A percentile compares a stretch with the other conserved stretches of the same genome.
Conservation (phyloP, 225 moss, liverwort and hornwort species). For the Sphagnum tenellum region DNA sequence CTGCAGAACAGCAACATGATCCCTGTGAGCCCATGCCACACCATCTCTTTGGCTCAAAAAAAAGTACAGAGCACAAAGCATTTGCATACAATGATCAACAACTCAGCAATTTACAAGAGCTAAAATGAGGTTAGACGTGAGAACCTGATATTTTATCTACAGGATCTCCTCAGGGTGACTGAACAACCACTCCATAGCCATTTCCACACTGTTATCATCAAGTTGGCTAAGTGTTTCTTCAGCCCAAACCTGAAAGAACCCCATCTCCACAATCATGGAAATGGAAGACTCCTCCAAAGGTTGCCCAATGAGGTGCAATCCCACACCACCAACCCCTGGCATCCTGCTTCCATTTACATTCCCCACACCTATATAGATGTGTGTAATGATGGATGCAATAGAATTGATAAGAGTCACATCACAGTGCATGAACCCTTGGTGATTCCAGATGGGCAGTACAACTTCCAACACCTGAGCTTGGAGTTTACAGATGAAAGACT, state of each 20-base stretch:
- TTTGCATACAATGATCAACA: too few species aligned
- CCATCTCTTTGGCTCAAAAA: too few species aligned
- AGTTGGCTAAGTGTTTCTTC: slow-evolving; percentile 87
- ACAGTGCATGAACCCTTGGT: slow-evolving; percentile 80
- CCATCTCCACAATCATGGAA: slow-evolving; percentile 91
- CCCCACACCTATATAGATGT: slow-evolving; percentile 76
- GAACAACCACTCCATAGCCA: slow-evolving; percentile 94
- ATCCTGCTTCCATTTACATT: slow-evolving; percentile 56
- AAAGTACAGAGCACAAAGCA: too few species aligned
- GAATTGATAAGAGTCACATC: slow-evolving; percentile 70
- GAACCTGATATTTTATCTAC: too few species aligned
- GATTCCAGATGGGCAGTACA: slow-evolving; percentile 86
- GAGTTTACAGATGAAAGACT: slow-evolving; percentile 60
- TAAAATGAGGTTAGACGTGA: too few species aligned
- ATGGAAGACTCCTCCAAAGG: slow-evolving; percentile 80
- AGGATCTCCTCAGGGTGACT: slow-evolving; percentile 79
- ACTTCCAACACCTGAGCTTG: slow-evolving; percentile 93
- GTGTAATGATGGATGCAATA: slow-evolving; percentile 74
- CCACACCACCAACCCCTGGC: slow-evolving; percentile 39
- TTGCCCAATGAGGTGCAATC: slow-evolving; percentile 52
- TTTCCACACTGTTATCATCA: slow-evolving; percentile 72
- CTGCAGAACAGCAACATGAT: too few species aligned
- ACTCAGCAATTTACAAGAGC: too few species aligned
- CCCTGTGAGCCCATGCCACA: too few species aligned
- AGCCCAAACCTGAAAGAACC: slow-evolving; percentile 72